Base-by-base conservation (phyloP, 1,139 yeast genomes). In the Lodderomyces orthopsilosis region DNA sequence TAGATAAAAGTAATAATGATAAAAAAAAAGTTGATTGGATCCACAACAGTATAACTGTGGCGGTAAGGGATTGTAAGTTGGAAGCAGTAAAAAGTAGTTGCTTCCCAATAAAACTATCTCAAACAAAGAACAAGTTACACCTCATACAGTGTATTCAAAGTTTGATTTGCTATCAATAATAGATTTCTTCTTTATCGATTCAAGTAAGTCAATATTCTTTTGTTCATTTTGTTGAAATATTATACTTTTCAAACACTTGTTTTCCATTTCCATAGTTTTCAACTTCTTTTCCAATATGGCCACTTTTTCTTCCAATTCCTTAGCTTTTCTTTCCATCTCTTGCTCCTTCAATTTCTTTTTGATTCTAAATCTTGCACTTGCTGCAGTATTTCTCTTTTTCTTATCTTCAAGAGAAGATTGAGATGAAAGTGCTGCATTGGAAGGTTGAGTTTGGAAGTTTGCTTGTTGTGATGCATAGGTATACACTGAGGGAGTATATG, bases 231-330 rank as follows among this genome's bases (percentile, higher is more conserved):
- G 74, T 54, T 76, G 74, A 40, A 74, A 61, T 21, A 78, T 70
- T 52, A 78, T 60, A 50, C 68, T 70, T 56, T 71, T 74, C 46
- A 77, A 72, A 66, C 93, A 75, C 56, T 80, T 79, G 69, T 89
- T 89, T 64, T 89, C 96, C 85, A 85, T 82, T 63, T 88, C 94
- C 50, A 77, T 57, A 27, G 75, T 68, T 54, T 68, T 68, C 49
- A 77, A 65, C 49, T 68, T 70, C 52, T 65, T 63, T 51, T 76
- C 79, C 50, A 75, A 68, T 8, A 48, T 46, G 17, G 53, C 53
- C 28, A 77, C 69, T 46, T 61, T 62, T 22, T 66, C 73, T 50
- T 70, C 70, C 48, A 79, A 67, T 36, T 67, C 68, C 46, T 62
- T 67, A 36, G 80, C 67, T 43, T 59, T 70, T 47, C 70, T 67